Conservation (phyloP, 2,329 filamentous ascomycete species). For the Davidsoniella neocaledoniae region DNA sequence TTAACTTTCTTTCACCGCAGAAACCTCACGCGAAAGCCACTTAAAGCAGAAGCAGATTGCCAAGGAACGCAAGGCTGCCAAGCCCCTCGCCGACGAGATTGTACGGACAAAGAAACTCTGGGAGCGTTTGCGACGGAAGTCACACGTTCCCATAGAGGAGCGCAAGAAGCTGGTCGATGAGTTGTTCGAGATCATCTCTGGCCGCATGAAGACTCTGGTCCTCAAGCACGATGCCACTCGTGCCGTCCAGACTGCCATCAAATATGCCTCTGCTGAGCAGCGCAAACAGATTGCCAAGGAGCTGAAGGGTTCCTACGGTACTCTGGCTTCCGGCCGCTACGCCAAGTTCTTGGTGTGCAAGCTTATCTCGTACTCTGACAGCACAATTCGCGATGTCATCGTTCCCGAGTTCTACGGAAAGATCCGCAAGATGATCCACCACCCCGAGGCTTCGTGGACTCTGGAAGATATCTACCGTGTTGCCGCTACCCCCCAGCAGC, state of each 20-base stretch:
- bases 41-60: constrained; percentile 80
- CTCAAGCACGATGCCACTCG: constrained; percentile 98
- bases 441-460: constrained; percentile 94
- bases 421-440: constrained; percentile 84
- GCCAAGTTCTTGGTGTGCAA: constrained; percentile 97
- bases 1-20: constrained; percentile 23
- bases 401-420: constrained; percentile 91
- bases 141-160: constrained; percentile 80
- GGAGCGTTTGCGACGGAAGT: constrained; percentile 86
- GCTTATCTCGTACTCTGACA: constrained; percentile 79
- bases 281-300: constrained; percentile 74
- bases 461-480: constrained; percentile 90
- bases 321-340: constrained; percentile 85
- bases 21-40: constrained; percentile 71
- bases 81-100: constrained; percentile 82
- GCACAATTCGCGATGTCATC: constrained; percentile 72
- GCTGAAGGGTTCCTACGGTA: constrained; percentile 66
- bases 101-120: constrained; percentile 88
- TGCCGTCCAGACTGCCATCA: constrained; percentile 90
- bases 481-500: constrained; percentile 72
- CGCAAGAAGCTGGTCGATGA: constrained; percentile 74
- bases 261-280: constrained; percentile 78
- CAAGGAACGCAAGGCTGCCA: constrained; percentile 77
- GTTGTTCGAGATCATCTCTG: constrained; percentile 80
- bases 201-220: constrained; percentile 83